Base-by-base conservation (phyloP, 2,329 filamentous ascomycete genomes). In the Ophiostoma sp. region DNA sequence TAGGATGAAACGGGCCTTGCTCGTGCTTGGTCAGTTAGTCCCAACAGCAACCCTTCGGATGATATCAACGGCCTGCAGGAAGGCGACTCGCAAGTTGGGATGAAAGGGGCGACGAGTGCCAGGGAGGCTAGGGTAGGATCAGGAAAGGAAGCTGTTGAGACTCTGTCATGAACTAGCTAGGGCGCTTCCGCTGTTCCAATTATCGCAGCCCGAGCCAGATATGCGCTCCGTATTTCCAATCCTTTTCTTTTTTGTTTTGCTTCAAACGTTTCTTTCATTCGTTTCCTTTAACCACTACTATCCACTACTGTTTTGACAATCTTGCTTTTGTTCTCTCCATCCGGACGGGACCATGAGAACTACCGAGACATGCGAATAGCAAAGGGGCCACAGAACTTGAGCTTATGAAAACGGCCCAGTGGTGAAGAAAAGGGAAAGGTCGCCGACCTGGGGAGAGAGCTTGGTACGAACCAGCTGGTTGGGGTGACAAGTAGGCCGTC, bases 371-470 rank as follows among this genome's bases (percentile, higher is more conserved):
- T 9, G 40, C 16, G 8, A 6, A 42, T 7, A 42, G 27, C 27
- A 27, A 27, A 27, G 1, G 27, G 27, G 27, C 27, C 27, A 18
- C 14, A 14, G 60, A n/a, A 7, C 42, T 42, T 38, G 60, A 6
- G 38, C 3, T 3, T 11, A 42, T 9, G 4, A 27, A 18, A 42
- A 12, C 60, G 60, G 16, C 60, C 60, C 38, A 63, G 60, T 41
- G 38, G 38, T 63, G 36, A 63, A n/a, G 40, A 38, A 63, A 63
- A 63, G 14, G 60, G 12, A n/a, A 63, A 58, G n/a, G 49, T 27
- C 2, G 55, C 60, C 40, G 60, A 38, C 3, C 16, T n/a, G 38
- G 18, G 27, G 55, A 11, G 5, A 4, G 11, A 38, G 49, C 18
- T 18, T 55, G 49, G 27, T 27, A 11, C n/a, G 18, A 9, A 55